Conservation (phyloP, 176 grass and related monocot genomes). For the Zizania latifolia region DNA sequence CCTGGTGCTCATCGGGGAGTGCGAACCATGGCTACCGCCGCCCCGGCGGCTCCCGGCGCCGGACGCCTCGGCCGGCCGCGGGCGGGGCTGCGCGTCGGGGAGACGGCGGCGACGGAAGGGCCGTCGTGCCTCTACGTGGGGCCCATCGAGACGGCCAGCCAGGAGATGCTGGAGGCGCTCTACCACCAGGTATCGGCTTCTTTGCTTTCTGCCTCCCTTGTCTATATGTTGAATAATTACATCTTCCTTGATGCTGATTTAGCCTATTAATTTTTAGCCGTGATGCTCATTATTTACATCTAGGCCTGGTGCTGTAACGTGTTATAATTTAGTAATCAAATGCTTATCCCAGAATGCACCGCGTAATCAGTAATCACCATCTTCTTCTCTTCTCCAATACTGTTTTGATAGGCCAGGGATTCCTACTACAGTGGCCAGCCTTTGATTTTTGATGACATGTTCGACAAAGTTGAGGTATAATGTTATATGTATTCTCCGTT, state of each 20-base stretch:
- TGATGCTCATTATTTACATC: no score
- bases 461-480: conserved; percentile 92
- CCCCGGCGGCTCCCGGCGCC: conserved; percentile 23
- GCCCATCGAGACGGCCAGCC: conserved; percentile 87
- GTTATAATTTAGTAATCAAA: neutral
- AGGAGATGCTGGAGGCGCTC: conserved; percentile 92
- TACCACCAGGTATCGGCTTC: conserved; percentile 59
- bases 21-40: conserved; percentile 8
- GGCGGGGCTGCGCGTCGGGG: neutral
- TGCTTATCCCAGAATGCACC: neutral
- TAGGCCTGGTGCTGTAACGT: neutral
- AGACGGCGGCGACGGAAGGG: conserved; percentile 37
- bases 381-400: neutral
- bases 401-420: conserved; percentile 61
- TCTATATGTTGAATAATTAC: no score
- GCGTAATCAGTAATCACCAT: neutral
- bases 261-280: no score
- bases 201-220: neutral
- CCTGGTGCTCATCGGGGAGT: no score
- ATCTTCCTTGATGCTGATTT: no score
- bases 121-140: conserved; percentile 94
- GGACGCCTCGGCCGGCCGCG: conserved; percentile 28
- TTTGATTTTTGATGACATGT: conserved; percentile 91
- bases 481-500: neutral
- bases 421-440: conserved; percentile 92